Conservation (phyloP, 1,139 yeast genomes). For the Dujonia santamariae region DNA sequence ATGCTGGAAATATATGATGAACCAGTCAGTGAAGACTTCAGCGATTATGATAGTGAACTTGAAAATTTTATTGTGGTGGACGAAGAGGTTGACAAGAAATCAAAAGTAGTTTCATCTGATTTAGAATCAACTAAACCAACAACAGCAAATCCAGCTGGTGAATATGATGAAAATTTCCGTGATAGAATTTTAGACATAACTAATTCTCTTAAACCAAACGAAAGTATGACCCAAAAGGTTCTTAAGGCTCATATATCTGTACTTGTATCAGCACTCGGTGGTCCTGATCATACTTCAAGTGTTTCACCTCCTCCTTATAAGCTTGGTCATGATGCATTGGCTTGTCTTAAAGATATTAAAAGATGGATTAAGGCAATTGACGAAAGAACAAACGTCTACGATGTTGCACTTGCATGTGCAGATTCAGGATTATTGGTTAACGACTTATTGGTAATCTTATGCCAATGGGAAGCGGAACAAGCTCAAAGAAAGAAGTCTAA, state of each 20-base stretch:
- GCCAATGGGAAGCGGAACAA: conserved; percentile 63
- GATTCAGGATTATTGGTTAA: conserved; percentile 70
- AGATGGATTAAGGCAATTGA: conserved; percentile 86
- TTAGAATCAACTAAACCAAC: neutral
- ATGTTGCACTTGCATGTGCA: conserved; percentile 86
- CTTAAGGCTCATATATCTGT: conserved; percentile 68
- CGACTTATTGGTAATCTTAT: conserved; percentile 73
- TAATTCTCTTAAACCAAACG: conserved; percentile 30
- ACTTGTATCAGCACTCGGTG: conserved; percentile 79
- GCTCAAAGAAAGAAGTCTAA: conserved; percentile 9
- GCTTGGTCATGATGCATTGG: conserved; percentile 88
- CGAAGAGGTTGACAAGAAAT: conserved; percentile 12
- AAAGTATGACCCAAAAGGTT: conserved; percentile 40
- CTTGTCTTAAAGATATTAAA: conserved; percentile 83
- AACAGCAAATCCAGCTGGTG: conserved; percentile 6
- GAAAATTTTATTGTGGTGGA: conserved; percentile 22
- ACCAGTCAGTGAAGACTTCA: conserved; percentile 2
- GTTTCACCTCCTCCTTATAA: conserved; percentile 53
- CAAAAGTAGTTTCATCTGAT: too few relatives aligned
- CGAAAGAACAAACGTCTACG: conserved; percentile 63
- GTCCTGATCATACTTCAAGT: conserved; percentile 57
- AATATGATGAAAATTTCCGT: conserved; percentile 16
- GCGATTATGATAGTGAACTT: conserved; percentile 10
- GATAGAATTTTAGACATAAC: conserved; percentile 32
- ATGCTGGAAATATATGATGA: conserved; percentile 1